These are phyloP conservation scores for Abelmoschus esculentus DNA, from an alignment of 345 rosid species.

Conservation along the genomic window DNA sequence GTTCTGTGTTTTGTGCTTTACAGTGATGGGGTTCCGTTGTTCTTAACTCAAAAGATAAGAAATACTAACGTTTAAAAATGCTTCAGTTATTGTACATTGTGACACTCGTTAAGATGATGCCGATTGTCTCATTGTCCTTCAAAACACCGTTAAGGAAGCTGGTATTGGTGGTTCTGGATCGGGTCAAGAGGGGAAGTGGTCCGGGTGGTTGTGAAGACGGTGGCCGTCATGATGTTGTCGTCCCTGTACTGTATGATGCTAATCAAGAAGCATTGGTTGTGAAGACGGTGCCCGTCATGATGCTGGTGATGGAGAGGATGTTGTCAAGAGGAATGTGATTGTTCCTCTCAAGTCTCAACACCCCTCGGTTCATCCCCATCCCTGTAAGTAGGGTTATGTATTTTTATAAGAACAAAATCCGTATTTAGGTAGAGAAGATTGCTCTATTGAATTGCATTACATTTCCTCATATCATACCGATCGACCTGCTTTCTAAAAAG, in stretches of 20 bases:
- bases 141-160: conserved; percentile 83
- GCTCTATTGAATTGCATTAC: background rate
- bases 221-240: conserved; percentile 40
- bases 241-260: conserved; percentile 45
- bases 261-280: conserved; percentile 44
- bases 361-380: too few species aligned
- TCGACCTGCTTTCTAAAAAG: background rate
- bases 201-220: conserved; percentile 68
- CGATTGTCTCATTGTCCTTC: conserved; percentile 53
- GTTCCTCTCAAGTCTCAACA: too few species aligned
- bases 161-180: conserved; percentile 55
- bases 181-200: conserved; percentile 80
- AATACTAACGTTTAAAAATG: conserved; percentile 30
- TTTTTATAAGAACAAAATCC: too few species aligned
- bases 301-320: too few species aligned
- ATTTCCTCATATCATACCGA: background rate
- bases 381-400: too few species aligned
- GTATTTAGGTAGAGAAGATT: too few species aligned
- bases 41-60: background rate
- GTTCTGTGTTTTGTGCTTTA: background rate
- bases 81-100: conserved; percentile 57
- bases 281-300: too few species aligned
- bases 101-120: conserved; percentile 40
- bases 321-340: too few species aligned
- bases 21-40: background rate